Evolutionary conservation across 805 yeast genomes (phyloP), one percentile per base, ranked within the genome.

Genomic region (Starmerella sp.): DNA sequence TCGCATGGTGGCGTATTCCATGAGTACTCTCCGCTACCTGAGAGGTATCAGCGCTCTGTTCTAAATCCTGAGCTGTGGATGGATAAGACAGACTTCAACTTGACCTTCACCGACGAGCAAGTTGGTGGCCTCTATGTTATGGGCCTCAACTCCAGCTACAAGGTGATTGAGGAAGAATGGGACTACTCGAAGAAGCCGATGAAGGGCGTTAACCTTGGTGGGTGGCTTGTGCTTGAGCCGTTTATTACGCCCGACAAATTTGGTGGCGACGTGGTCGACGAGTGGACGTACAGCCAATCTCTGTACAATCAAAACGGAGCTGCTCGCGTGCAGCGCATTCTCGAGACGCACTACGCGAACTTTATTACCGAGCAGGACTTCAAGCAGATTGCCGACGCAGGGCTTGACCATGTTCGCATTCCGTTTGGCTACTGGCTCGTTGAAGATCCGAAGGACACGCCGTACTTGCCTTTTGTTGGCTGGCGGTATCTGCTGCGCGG

Each of bases 201-300:
- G 43, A 67, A 77, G 43, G 96, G 96, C 63, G 89, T 88, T 39
- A 83, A 83, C 64, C 69, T 88, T 28, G 95, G 95, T 56, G 95
- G 95, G 43, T 87, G 96, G 95, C 76, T 88, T 47, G 86, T 86
- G 1, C 68, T 87, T 34, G 96, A 88, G 69, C 87, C 95, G 1
- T 87, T 76, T 67, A 86, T 88, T 62, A 85, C 89, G 1, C 95
- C 95, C 2, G 79, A 88, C 0, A 68, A 84, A 48, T 87, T 89
- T 65, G 54, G 52, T 11, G 62, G 58, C 4, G 43, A 73, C 69
- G 64, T 79, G 29, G 83, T 83, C 32, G 96, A 89, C 67, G 96
- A 89, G 69, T 86, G 81, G 64, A 72, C 81, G 34, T 61, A 77
- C 59, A 51, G 63, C 4, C 73, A 84, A 57, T 57, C 59, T 39